A percentile compares a stretch with the other conserved stretches of the same genome.
These are phyloP conservation scores for Ganoderma boninense DNA, from an alignment of 1,284 basidiomycete species.

Conservation along the genomic window DNA sequence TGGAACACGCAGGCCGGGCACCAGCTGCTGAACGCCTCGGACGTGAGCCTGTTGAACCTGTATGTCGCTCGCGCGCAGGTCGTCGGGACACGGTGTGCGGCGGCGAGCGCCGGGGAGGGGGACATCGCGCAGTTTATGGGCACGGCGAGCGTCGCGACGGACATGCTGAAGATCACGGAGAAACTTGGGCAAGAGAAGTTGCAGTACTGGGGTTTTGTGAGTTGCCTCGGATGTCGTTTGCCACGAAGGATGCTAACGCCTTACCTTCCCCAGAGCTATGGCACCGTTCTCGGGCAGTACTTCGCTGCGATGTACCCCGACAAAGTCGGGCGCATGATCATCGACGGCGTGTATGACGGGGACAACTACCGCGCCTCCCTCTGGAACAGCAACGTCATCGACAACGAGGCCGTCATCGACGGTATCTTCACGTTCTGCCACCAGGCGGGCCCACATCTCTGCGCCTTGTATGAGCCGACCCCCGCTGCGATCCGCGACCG, in stretches of 20 bases:
- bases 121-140: constrained; percentile 49
- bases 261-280: constrained; percentile 44
- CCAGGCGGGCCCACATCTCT: constrained; percentile 46
- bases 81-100: constrained; percentile 26
- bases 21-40: constrained; percentile 21
- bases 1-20: constrained; percentile 23
- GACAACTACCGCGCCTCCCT: constrained; percentile 35
- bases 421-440: constrained; percentile 48
- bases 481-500: constrained; percentile 36
- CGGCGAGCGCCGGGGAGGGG: constrained; percentile 33
- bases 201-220: constrained; percentile 62
- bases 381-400: constrained; percentile 39
- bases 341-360: constrained; percentile 43
- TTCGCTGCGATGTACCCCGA: constrained; percentile 61
- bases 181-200: constrained; percentile 56
- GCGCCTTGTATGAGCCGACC: constrained; percentile 48
- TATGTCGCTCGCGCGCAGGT: constrained; percentile 20
- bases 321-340: constrained; percentile 43
- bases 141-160: constrained; percentile 54
- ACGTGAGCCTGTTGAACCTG: constrained; percentile 16
- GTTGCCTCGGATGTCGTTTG: constrained; percentile 15
- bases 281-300: constrained; percentile 51
- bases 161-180: constrained; percentile 58
- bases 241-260: neutral
- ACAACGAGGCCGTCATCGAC: constrained; percentile 40